Conservation (phyloP, 345 rosid genomes). For the Litchi chinensis region DNA sequence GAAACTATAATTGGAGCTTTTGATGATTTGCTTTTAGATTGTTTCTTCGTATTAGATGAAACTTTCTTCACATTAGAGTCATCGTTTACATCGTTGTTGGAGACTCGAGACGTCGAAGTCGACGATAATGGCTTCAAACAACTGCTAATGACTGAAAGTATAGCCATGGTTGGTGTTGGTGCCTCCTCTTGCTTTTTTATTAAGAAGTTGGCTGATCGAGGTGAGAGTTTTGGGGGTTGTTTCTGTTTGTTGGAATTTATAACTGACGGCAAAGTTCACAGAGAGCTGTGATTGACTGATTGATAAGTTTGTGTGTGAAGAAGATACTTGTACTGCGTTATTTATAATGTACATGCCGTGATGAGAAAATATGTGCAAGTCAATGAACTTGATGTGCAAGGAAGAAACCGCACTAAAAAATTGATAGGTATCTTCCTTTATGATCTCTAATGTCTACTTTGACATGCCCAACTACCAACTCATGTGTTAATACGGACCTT, state of each 20-base stretch:
- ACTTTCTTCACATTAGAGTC: not conserved
- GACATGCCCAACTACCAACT: too few species aligned
- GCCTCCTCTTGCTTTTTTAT: not conserved
- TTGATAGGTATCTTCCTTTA: too few species aligned
- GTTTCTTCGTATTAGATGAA: not conserved
- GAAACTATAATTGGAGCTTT: not conserved
- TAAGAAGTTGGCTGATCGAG: not conserved
- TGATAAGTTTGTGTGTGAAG: not conserved
- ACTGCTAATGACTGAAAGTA: not conserved
- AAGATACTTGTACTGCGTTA: too few species aligned
- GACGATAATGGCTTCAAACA: not conserved
- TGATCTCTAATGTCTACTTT: too few species aligned
- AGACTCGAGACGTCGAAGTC: not conserved
- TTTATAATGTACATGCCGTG: too few species aligned
- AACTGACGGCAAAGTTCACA: not conserved
- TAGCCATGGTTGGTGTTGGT: not conserved
- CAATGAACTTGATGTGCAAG: too few species aligned
- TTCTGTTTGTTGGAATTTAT: not conserved
- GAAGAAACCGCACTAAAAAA: too few species aligned
- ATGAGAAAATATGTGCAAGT: too few species aligned
- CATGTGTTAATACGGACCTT: too few species aligned
- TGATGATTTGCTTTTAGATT: slow-evolving; percentile 13
- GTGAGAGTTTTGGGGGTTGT: not conserved
- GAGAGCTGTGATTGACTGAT: too few species aligned
- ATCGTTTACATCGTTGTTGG: not conserved